phyloP scores from a whole-genome alignment of 2,329 filamentous ascomycete species.

The Pseudopyricularia cyperi region DNA sequence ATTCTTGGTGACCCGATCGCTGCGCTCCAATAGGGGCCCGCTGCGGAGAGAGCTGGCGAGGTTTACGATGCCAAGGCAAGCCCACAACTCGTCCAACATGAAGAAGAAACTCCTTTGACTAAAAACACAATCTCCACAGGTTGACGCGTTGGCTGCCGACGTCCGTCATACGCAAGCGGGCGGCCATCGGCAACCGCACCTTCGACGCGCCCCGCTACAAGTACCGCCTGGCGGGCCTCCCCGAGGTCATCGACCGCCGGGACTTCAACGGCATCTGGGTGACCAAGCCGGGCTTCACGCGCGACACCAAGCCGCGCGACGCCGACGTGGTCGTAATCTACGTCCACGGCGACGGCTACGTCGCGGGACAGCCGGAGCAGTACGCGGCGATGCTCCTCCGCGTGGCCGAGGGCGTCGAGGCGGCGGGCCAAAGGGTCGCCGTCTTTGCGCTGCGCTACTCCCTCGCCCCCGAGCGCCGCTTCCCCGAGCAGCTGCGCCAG shows the following conservation, averaged over 20 bases:
- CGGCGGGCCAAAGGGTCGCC: neutral
- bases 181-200: neutral
- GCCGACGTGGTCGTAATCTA: neutral
- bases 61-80: neutral
- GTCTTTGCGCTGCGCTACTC: neutral
- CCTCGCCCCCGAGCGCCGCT: neutral
- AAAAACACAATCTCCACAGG: neutral
- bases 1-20: neutral
- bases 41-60: neutral
- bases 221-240: neutral
- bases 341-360: neutral
- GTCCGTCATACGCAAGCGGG: neutral
- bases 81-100: too few species aligned
- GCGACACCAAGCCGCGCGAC: neutral
- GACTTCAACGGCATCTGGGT: constrained; percentile 1
- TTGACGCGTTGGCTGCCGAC: neutral
- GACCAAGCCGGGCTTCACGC: neutral
- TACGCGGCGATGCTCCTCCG: neutral
- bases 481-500: neutral
- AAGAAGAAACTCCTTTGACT: too few species aligned
- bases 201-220: neutral
- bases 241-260: neutral
- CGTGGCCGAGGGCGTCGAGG: neutral
- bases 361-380: neutral
- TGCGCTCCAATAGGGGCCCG: neutral